Percentiles rank a stretch among this genome's conserved stretches.
phyloP scores from a whole-genome alignment of 2,329 filamentous ascomycete species.

The Chaetomium strumarium region DNA sequence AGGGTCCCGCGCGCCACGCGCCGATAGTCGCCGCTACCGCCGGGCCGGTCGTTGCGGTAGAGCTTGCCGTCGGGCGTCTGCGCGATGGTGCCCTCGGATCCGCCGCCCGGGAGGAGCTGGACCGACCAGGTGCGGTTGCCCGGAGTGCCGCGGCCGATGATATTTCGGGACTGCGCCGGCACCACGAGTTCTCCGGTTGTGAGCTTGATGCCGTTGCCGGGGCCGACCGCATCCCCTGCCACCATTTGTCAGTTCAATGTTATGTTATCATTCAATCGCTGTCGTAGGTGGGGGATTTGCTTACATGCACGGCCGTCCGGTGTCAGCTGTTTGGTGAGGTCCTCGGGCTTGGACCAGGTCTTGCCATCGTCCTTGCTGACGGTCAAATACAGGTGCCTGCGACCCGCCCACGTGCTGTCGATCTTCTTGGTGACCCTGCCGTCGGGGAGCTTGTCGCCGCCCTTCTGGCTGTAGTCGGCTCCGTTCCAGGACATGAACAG shows the following conservation, averaged over 20 bases:
- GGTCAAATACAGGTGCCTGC: conserved; percentile 25
- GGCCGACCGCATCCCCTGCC: conserved; percentile 22
- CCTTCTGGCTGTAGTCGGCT: conserved; percentile 26
- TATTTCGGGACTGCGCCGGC: conserved; percentile 23
- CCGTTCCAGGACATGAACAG: conserved; percentile 29
- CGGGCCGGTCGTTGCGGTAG: conserved; percentile 19
- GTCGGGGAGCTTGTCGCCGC: conserved; percentile 20
- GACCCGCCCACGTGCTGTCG: conserved; percentile 21
- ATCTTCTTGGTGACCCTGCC: conserved; percentile 21
- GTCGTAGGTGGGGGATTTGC: no score
- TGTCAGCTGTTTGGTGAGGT: conserved; percentile 22
- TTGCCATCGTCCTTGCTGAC: conserved; percentile 25
- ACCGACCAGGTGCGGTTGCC: conserved; percentile 23
- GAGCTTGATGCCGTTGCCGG: conserved; percentile 22
- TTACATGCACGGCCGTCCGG: conserved; percentile 16
- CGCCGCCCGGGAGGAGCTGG: conserved; percentile 12
- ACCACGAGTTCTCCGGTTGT: conserved; percentile 22
- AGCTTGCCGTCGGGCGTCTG: conserved; percentile 20
- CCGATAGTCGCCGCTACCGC: conserved; percentile 10
- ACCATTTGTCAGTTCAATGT: no score
- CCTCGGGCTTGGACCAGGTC: conserved; percentile 24
- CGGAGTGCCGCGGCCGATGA: conserved; percentile 21
- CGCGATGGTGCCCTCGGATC: conserved; percentile 20
- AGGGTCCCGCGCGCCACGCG: conserved; percentile 18
- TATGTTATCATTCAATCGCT: no score